phyloP scores from a whole-genome alignment of 208 protist species.

The Naegleria lovaniensis region DNA sequence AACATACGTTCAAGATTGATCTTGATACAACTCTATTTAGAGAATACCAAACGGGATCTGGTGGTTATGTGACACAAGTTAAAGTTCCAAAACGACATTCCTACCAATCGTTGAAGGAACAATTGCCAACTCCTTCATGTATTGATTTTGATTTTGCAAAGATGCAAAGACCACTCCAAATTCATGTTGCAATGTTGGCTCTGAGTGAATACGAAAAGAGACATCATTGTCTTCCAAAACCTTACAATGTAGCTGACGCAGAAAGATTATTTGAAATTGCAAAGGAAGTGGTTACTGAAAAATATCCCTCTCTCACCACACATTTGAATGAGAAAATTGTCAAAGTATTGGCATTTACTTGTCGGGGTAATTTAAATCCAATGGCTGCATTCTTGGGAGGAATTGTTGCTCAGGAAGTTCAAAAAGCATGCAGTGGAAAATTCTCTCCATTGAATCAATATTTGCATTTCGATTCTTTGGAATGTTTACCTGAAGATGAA shows the following conservation, averaged over 20 bases:
- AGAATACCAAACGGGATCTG: not conserved
- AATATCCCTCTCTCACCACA: not conserved
- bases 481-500: conserved; percentile 55
- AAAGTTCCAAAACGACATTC: not conserved
- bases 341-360: not conserved
- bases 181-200: not conserved
- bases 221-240: not conserved
- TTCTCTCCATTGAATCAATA: conserved; percentile 89
- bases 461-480: conserved; percentile 89
- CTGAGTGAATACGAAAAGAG: not conserved
- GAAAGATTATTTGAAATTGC: not conserved
- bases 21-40: not conserved
- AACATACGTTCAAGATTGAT: not conserved
- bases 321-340: not conserved
- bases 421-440: conserved; percentile 85
- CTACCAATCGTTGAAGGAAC: not conserved
- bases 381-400: conserved; percentile 85
- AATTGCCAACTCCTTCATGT: not conserved
- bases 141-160: not conserved
- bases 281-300: not conserved
- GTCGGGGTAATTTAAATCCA: conserved; percentile 66
- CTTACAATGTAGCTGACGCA: conserved; percentile 14
- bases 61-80: conserved; percentile 3
- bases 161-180: not conserved
- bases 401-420: conserved; percentile 85